Base-by-base conservation (phyloP, 345 rosid species). In the Psidium guajava region DNA sequence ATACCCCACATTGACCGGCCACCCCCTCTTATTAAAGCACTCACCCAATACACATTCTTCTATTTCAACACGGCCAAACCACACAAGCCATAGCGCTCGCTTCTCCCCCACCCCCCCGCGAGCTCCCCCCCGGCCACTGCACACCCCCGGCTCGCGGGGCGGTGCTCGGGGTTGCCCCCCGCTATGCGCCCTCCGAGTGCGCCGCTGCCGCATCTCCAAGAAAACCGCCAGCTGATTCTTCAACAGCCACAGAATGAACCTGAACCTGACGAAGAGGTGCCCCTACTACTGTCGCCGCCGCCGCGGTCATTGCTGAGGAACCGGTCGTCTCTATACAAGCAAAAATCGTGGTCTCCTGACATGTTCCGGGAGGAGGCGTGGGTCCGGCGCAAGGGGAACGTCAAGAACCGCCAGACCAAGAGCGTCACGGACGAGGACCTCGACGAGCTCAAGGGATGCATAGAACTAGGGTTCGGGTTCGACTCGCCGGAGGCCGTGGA, bases 321-420 rank as follows among this genome's bases (percentile, higher is more conserved):
- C 44, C 24, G 75, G 1, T 69, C 90, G 16, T 89, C 96, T 49
- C 94, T 97, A 49, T 87, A 83, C 55, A 97, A 97, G 82, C 98
- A 95, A 59, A 92, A 88, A 85, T 95, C 98, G 2, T 95, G 97
- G 99, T 97, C 99, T 3, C 98, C 99, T 18, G 99, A 95, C 88
- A 87, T 93, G 11, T 88, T 86, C 89, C 90, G 99, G 54, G 96
- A 97, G 7, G 98, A 95, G 91, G 98, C 94, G 13, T 97, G 99
- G 99, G 91, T 89, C 15, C 88, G 92, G 86, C 93, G 98, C 82
- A 95, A 93, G 40, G 94, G 94, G 8, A 90, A 83, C 83, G 83
- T 85, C 58, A 91, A 87, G 87, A 90, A 86, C 57, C 86, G 86
- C 83, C 87, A 92, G 5, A 93, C 93, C 85, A 97, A 93, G 91